A percentile compares a stretch with the other conserved stretches of the same genome.
Conservation (phyloP, 1,284 basidiomycete species). For the Pseudozyma hubeiensis region DNA sequence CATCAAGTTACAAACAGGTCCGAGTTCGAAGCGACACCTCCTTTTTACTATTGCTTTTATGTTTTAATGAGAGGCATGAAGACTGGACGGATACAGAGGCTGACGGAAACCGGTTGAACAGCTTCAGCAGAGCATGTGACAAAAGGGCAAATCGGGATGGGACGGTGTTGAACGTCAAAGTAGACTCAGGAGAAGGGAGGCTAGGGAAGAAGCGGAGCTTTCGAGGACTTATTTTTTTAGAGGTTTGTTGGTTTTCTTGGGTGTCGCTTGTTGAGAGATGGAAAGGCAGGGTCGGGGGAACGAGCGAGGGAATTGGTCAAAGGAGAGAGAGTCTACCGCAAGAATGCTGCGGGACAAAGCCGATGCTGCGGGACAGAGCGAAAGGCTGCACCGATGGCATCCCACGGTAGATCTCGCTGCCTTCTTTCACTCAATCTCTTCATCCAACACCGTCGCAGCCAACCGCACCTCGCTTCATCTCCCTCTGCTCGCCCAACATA, state of each 20-base stretch:
- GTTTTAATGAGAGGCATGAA: neutral
- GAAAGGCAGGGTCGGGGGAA: too few relatives aligned
- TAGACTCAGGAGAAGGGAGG: neutral
- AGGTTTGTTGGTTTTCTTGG: neutral
- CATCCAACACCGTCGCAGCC: conserved; percentile 61
- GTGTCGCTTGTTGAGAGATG: neutral
- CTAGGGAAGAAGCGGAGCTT: neutral
- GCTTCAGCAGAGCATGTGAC: neutral
- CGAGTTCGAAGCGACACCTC: conserved; percentile 4
- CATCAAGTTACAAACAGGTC: neutral
- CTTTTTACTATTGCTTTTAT: neutral
- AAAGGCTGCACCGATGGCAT: too few relatives aligned
- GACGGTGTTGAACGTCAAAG: conserved; percentile 13
- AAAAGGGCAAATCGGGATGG: too few relatives aligned
- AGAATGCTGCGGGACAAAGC: neutral
- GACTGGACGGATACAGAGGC: neutral
- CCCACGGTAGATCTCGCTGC: too few relatives aligned
- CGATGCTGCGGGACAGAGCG: neutral
- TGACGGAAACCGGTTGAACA: conserved; percentile 17
- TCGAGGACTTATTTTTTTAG: neutral
- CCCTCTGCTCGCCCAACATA: conserved; percentile 39
- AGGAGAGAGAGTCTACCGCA: neutral
- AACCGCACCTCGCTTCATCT: conserved; percentile 52
- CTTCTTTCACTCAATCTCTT: neutral
- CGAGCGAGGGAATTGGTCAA: neutral